Percentiles rank a stretch among this genome's conserved stretches.
phyloP scores from a whole-genome alignment of 805 yeast genomes.

The Hagleromyces aurorensis region DNA sequence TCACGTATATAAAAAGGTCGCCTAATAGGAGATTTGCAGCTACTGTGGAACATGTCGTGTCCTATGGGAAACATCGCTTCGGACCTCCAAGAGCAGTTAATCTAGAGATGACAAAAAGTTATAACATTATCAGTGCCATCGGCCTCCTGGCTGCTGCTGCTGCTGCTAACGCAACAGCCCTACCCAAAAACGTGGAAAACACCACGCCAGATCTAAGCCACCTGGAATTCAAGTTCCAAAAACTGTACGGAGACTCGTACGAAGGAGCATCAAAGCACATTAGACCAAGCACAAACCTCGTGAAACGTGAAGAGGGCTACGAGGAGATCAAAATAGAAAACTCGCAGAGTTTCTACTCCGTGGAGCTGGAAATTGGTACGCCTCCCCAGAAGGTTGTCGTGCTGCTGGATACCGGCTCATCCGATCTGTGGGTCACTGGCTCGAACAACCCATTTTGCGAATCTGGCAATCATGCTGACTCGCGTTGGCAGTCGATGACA shows the following conservation, averaged over 20 bases:
- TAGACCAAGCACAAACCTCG: slow-evolving; percentile 5
- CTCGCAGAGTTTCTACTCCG: slow-evolving; percentile 37
- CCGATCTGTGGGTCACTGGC: slow-evolving; percentile 50
- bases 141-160: slow-evolving; percentile 1
- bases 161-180: neutral
- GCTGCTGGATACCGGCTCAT: slow-evolving; percentile 60
- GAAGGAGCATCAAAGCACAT: slow-evolving; percentile 10
- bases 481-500: too few species aligned
- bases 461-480: slow-evolving; percentile 2
- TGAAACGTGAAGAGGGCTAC: slow-evolving; percentile 12
- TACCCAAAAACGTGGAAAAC: too few species aligned
- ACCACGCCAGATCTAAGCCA: too few species aligned
- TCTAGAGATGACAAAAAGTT: too few species aligned
- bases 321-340: slow-evolving; percentile 26
- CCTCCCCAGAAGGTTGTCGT: slow-evolving; percentile 42
- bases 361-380: slow-evolving; percentile 43
- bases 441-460: slow-evolving; percentile 41
- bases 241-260: slow-evolving; percentile 17
- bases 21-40: too few species aligned
- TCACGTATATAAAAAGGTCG: too few species aligned
- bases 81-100: too few species aligned
- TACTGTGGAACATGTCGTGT: too few species aligned
- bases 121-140: too few species aligned
- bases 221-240: slow-evolving; percentile 19
- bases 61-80: too few species aligned